Base-by-base conservation (phyloP, 495 filamentous ascomycete genomes). In the Penicillium roqueforti region DNA sequence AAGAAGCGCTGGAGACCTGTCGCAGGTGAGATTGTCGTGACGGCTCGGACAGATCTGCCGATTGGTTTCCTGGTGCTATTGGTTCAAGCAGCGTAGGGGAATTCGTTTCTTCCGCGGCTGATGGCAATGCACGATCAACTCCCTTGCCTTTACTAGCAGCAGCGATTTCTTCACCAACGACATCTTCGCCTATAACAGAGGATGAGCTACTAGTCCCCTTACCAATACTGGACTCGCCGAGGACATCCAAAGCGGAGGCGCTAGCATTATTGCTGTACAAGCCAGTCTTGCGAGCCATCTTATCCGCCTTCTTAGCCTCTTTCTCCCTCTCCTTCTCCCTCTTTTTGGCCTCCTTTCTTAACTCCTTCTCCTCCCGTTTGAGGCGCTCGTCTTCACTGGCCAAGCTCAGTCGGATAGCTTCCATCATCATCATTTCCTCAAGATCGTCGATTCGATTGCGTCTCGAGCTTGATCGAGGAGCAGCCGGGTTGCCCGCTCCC, bases 381-480 rank as follows among this genome's bases (percentile, higher is more conserved):
- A 85, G 85, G 43, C 92, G 82, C 40, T 97, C 91, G 61, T 98
- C 93, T 62, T 98, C 93, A 28, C 87, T 87, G 7, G 87, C 91
- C 23, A 97, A 75, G 45, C 89, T 95, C 42, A 96, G 70, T 28
- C 93, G 77, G 48, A 98, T 92, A 2, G 93, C 93, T 66, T 97
- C 93, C 79, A 92, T 88, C 80, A 97, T 89, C 93, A 98, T 98
- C 77, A 97, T 89, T 43, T 96, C 92, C 65, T 98, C 93, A 10
- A 97, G 73, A 60, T 97, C 92, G 40, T 95, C 89, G 48, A 93
- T 78, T 41, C 90, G 77, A 47, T 65, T 83, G 45, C 85, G 74
- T 46, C 88, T 76, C 13, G 85, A 82, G 55, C 77, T 81, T 16
- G 72, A 73, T n/a, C 82, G 76, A 7, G 77, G 72, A 18, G 80